Percentiles rank a stretch among this genome's conserved stretches.
Evolutionary conservation across 805 yeast species (phyloP).

Genomic region (Hanseniaspora guilliermondii): DNA sequence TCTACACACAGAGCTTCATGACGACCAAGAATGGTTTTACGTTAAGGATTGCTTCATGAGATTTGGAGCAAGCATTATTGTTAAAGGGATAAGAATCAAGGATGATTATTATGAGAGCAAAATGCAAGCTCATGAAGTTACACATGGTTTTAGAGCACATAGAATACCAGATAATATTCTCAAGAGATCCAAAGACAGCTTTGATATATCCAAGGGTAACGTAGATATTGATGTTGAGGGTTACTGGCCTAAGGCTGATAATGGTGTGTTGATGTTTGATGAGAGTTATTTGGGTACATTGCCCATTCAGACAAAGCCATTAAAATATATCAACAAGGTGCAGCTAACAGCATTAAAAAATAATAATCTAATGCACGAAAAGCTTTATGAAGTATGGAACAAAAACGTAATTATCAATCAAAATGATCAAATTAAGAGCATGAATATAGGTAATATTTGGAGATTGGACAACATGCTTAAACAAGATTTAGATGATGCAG

Average conservation of each 20-base stretch:
- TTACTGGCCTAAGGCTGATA: background rate
- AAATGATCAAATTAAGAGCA: constrained; percentile 4
- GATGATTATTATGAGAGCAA: constrained; percentile 38
- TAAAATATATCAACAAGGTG: constrained; percentile 9
- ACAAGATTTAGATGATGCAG: background rate
- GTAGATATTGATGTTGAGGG: background rate
- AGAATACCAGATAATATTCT: constrained; percentile 16
- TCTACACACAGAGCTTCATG: background rate
- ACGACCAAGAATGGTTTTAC: constrained; percentile 23
- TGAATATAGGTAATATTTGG: constrained; percentile 14
- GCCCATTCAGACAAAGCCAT: background rate
- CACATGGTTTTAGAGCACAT: background rate
- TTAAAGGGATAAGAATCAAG: constrained; percentile 35
- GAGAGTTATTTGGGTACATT: background rate
- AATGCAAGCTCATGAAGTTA: background rate
- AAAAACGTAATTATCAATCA: background rate
- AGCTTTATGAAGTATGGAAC: constrained; percentile 6
- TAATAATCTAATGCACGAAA: background rate
- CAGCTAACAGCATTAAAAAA: constrained; percentile 6
- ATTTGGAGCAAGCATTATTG: constrained; percentile 40
- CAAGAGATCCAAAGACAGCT: constrained; percentile 17
- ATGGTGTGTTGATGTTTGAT: background rate
- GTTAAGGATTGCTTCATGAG: constrained; percentile 36
- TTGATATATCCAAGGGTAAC: constrained; percentile 13
- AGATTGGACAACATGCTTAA: constrained; percentile 10